Evolutionary conservation across 2,329 filamentous ascomycete genomes (phyloP), one percentile per base, ranked within the genome.

Genomic region (Sarocladium strictum): DNA sequence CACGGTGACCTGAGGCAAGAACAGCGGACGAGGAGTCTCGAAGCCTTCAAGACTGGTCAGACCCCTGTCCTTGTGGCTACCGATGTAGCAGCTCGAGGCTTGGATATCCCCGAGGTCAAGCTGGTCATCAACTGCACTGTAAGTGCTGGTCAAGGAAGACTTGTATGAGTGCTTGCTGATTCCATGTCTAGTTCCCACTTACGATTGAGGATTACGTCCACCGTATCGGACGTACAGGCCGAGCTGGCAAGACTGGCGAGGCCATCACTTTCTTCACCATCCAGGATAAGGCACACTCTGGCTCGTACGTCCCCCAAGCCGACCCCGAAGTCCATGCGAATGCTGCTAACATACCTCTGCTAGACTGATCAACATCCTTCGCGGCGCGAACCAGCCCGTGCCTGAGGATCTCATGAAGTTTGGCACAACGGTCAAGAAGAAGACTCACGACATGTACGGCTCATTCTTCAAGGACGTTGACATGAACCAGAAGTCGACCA

Each of bases 141-240:
- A 70, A 63, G 80, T 58, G 33, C 3, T 35, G 9, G 3, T 3
- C 6, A 6, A 7, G 27, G n/a, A 37, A 26, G 26, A 41, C 9
- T 23, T 24, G n/a, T 14, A n/a, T 3, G 17, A 17, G 11, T 47
- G 1, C 3, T 29, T 9, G 14, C 45, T 55, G 33, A 56, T 43
- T 23, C 10, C n/a, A n/a, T 14, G n/a, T n/a, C 5, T 24, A 83
- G 79, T 97, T 97, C 74, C 94, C 92, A 26, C 74, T 97, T 58
- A 97, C 93, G 0, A 91, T 94, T 37, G 94, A 97, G 71, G 94
- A 99, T 66, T 97, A 97, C 64, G 94, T 99, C 27, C 94, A 99
- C 72, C 86, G 94, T 37, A 97, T 99, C 69, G 94, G 94, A 54
- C 85, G 93, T 68, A 99, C 94, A 2, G 94, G 94, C 54, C 87